These are phyloP conservation scores for Halenospora varia DNA, from an alignment of 495 filamentous ascomycete genomes.

Conservation along the genomic window DNA sequence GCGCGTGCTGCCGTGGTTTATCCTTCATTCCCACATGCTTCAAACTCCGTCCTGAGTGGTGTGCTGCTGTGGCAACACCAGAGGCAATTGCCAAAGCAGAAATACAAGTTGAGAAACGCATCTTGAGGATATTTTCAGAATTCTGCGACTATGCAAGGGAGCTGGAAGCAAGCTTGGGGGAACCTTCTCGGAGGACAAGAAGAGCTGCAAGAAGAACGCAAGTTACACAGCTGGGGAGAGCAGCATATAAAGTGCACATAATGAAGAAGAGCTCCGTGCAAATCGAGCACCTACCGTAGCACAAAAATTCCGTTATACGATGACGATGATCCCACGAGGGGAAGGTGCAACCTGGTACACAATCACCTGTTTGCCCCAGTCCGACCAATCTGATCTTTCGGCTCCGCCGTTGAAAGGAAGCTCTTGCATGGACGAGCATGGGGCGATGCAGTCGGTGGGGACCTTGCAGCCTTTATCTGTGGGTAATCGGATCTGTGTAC, in stretches of 20 bases:
- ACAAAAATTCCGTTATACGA: too few species aligned
- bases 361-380: too few species aligned
- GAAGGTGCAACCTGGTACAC: too few species aligned
- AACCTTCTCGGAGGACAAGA: background rate
- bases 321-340: too few species aligned
- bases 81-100: slow-evolving; percentile 11
- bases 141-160: background rate
- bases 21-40: slow-evolving; percentile 17
- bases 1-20: background rate
- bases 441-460: too few species aligned
- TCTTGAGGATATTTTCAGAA: background rate
- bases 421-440: too few species aligned
- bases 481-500: too few species aligned
- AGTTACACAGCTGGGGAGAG: background rate
- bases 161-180: background rate
- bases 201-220: background rate
- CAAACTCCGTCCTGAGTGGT: slow-evolving; percentile 17
- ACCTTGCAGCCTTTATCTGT: too few species aligned
- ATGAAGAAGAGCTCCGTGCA: background rate
- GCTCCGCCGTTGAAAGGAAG: too few species aligned
- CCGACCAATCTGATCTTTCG: too few species aligned
- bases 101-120: slow-evolving; percentile 15
- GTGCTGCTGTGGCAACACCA: slow-evolving; percentile 5
- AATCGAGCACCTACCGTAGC: background rate
- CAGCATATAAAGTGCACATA: background rate